Percentiles rank a stretch among this genome's conserved stretches.
phyloP scores from a whole-genome alignment of 306 rosid species.

The Citrullus mucosospermus region DNA sequence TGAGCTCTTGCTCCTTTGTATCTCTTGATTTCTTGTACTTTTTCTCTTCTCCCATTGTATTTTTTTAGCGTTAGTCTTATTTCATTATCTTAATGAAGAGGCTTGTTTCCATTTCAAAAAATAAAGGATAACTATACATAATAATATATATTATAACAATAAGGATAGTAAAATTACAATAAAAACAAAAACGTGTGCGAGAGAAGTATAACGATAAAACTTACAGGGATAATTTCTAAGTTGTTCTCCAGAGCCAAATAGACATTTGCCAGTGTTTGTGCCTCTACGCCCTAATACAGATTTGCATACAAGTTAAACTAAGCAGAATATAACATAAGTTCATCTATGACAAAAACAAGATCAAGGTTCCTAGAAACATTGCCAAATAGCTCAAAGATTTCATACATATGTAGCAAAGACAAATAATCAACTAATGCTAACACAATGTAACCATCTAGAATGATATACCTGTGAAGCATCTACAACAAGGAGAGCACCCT shows the following conservation, averaged over 20 bases:
- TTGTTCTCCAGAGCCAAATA: slow-evolving; percentile 82
- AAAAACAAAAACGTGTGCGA: not conserved
- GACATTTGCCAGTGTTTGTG: slow-evolving; percentile 89
- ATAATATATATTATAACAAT: no score
- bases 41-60: no score
- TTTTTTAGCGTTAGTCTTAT: no score
- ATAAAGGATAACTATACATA: no score
- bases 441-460: not conserved
- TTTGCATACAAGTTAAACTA: slow-evolving; percentile 1
- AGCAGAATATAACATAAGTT: not conserved
- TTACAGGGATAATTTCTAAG: slow-evolving; percentile 78
- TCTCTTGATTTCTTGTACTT: no score
- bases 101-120: no score
- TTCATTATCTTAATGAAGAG: no score
- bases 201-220: slow-evolving; percentile 6
- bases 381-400: not conserved
- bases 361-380: not conserved
- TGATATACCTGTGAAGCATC: slow-evolving; percentile 85
- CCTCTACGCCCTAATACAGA: slow-evolving; percentile 72
- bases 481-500: slow-evolving; percentile 89
- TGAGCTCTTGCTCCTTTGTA: no score
- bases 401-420: not conserved
- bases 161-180: no score
- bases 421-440: not conserved
- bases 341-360: not conserved